Percentiles rank a stretch among this genome's conserved stretches.
phyloP scores from a whole-genome alignment of 257 asterid species.

The Solanum sejunctum region DNA sequence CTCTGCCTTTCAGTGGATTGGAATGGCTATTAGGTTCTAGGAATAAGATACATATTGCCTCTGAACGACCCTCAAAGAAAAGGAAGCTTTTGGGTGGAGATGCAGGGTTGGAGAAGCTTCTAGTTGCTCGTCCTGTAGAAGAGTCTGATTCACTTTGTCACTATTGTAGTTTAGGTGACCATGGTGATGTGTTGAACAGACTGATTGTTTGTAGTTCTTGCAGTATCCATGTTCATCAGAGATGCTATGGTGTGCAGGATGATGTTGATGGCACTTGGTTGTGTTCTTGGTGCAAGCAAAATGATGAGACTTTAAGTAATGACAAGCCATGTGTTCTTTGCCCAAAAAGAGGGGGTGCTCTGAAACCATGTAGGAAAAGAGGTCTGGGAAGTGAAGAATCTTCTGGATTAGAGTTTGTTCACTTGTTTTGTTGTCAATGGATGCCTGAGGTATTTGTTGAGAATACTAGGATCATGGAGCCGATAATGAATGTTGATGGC shows the following conservation, averaged over 20 bases:
- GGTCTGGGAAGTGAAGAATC: conserved; percentile 25
- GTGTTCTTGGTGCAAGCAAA: conserved; percentile 86
- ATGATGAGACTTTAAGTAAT: conserved; percentile 16
- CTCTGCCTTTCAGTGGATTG: conserved; percentile 38
- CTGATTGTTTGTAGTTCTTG: conserved; percentile 67
- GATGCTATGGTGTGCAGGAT: conserved; percentile 93
- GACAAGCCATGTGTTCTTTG: conserved; percentile 76
- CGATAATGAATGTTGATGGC: conserved; percentile 58
- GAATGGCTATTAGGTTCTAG: conserved; percentile 98
- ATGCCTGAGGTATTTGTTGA: conserved; percentile 82
- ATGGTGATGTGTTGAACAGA: conserved; percentile 51
- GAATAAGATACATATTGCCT: conserved; percentile 67
- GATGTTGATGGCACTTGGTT: conserved; percentile 62
- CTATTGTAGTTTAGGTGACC: conserved; percentile 68
- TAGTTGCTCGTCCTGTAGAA: conserved; percentile 62
- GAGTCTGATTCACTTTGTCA: conserved; percentile 70
- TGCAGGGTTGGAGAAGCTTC: conserved; percentile 88
- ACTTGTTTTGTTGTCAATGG: conserved; percentile 96
- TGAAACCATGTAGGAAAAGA: conserved; percentile 54
- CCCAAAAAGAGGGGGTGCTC: conserved; percentile 80
- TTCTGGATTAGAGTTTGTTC: conserved; percentile 46
- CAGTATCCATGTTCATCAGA: conserved; percentile 73
- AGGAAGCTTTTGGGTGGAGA: conserved; percentile 81
- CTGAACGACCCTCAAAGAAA: conserved; percentile 86
- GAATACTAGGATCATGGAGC: conserved; percentile 79